Conservation (phyloP, 768 basidiomycete species). For the Galerina sulciceps region DNA sequence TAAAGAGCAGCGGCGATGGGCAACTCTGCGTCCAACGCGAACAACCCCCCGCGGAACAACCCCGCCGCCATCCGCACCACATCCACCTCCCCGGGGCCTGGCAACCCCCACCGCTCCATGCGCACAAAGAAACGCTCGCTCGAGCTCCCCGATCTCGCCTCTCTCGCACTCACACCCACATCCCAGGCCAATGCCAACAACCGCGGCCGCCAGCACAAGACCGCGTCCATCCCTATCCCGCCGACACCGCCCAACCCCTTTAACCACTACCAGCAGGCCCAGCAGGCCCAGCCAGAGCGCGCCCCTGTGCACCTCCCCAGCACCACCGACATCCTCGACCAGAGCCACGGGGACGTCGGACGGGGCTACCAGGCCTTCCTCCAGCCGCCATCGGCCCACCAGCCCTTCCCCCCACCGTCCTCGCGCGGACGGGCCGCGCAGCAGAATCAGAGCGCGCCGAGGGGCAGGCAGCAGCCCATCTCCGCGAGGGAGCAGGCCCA, state of each 20-base stretch:
- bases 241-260: slow-evolving; percentile 23
- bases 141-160: slow-evolving; percentile 73
- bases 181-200: slow-evolving; percentile 9
- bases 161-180: slow-evolving; percentile 32
- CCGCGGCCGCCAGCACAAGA: slow-evolving; percentile 29
- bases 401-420: slow-evolving; percentile 24
- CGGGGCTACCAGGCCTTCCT: slow-evolving; percentile 3
- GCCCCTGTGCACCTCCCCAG: slow-evolving; percentile 30
- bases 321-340: slow-evolving; percentile 28
- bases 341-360: background rate
- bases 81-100: slow-evolving; percentile 46
- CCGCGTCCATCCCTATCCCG: slow-evolving; percentile 46
- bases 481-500: slow-evolving; percentile 34
- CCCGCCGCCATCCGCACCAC: slow-evolving; percentile 16
- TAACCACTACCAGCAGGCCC: slow-evolving; percentile 26
- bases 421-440: slow-evolving; percentile 2
- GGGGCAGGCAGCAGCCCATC: slow-evolving; percentile 18
- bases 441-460: slow-evolving; percentile 11
- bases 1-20: slow-evolving; percentile 13
- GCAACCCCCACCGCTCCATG: slow-evolving; percentile 60
- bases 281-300: slow-evolving; percentile 27
- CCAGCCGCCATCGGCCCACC: slow-evolving; percentile 27
- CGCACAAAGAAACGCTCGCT: slow-evolving; percentile 74
- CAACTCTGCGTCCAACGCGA: slow-evolving; percentile 22
- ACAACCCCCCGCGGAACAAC: slow-evolving; percentile 10